Evolutionary conservation across 805 yeast genomes (phyloP).

Genomic region (Spathaspora passalidarum): DNA sequence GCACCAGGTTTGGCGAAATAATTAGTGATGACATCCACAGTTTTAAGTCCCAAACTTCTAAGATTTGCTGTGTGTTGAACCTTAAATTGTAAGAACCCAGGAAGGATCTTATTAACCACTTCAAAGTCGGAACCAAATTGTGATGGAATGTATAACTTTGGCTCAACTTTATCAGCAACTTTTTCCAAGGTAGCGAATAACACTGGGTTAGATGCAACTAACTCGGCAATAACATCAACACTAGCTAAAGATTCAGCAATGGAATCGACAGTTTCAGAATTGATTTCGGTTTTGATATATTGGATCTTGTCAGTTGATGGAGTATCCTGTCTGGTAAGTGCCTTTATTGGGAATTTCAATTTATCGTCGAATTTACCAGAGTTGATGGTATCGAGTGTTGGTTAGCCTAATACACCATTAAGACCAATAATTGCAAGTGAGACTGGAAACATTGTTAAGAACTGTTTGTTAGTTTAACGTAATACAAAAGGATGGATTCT

Average conservation of each 20-base stretch:
- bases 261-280: conserved; percentile 5
- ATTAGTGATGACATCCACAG: conserved; percentile 10
- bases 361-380: conserved; percentile 41
- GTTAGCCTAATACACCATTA: conserved; percentile 51
- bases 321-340: conserved; percentile 44
- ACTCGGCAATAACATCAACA: conserved; percentile 41
- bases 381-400: conserved; percentile 43
- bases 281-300: conserved; percentile 33
- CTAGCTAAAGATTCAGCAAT: conserved; percentile 30
- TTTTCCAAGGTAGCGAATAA: conserved; percentile 34
- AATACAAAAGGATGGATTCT: too few relatives aligned
- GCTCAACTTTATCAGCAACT: conserved; percentile 35
- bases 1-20: conserved; percentile 9
- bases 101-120: conserved; percentile 12
- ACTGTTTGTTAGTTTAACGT: too few relatives aligned
- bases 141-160: conserved; percentile 55
- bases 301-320: conserved; percentile 32
- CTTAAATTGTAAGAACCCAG: conserved; percentile 7
- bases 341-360: conserved; percentile 46
- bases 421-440: conserved; percentile 52
- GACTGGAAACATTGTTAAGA: conserved; percentile 6
- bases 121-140: conserved; percentile 54
- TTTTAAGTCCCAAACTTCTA: conserved; percentile 7
- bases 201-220: conserved; percentile 31
- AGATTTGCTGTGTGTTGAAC: background rate